Percentiles rank a stretch among this genome's conserved stretches.
Evolutionary conservation across 2,329 filamentous ascomycete species (phyloP).

Genomic region (Exserohilum rostratum): DNA sequence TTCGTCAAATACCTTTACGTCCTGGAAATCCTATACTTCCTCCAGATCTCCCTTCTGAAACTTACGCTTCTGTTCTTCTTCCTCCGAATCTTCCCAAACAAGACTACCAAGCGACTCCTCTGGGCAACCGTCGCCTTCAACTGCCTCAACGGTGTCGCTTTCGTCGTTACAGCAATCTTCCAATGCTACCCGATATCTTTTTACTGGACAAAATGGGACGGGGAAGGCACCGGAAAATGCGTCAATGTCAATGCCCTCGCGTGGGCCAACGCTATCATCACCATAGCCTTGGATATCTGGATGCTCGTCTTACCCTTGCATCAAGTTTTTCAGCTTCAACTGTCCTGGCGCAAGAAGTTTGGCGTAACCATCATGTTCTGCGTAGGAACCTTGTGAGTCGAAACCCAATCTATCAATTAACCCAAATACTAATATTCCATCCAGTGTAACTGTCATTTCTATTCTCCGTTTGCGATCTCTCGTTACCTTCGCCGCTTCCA

Average conservation of each 20-base stretch:
- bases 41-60: conserved; percentile 35
- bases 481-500: conserved; percentile 50
- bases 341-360: conserved; percentile 46
- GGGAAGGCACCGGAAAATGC: conserved; percentile 36
- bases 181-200: conserved; percentile 44
- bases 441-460: conserved; percentile 51
- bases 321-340: conserved; percentile 39
- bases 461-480: conserved; percentile 53
- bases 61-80: conserved; percentile 39
- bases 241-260: conserved; percentile 44
- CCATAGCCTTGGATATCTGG: conserved; percentile 41
- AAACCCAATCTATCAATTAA: no score
- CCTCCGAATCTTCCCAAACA: conserved; percentile 38
- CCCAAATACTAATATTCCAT: background rate
- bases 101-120: conserved; percentile 17
- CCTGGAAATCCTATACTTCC: conserved; percentile 44
- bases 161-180: conserved; percentile 28
- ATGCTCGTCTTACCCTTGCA: conserved; percentile 45
- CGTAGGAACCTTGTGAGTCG: conserved; percentile 42
- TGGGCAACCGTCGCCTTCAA: conserved; percentile 33
- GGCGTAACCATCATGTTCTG: conserved; percentile 47
- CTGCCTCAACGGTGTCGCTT: conserved; percentile 29
- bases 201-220: conserved; percentile 43
- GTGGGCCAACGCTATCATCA: conserved; percentile 43
- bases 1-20: conserved; percentile 49